Evolutionary conservation across 331 rosid genomes (phyloP).

Genomic region (Quercus phellos): DNA sequence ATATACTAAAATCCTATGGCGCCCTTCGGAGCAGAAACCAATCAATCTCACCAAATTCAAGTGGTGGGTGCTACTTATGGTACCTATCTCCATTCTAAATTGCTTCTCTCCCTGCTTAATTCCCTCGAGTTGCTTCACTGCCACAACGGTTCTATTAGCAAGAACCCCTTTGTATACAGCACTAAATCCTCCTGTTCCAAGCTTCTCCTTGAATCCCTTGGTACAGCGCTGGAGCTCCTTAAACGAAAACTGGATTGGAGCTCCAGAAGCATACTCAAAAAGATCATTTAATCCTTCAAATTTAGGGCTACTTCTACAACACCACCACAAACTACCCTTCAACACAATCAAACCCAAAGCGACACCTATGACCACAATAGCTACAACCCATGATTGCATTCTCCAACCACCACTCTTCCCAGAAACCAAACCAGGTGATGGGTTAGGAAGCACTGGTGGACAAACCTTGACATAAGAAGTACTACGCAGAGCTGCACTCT

Average conservation of each 20-base stretch:
- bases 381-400: slow-evolving; percentile 58
- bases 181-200: slow-evolving; percentile 37
- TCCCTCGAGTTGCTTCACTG: slow-evolving; percentile 35
- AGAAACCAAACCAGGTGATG: slow-evolving; percentile 17
- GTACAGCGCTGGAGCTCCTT: slow-evolving; percentile 72
- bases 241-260: slow-evolving; percentile 70
- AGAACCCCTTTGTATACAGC: slow-evolving; percentile 34
- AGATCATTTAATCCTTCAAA: slow-evolving; percentile 62
- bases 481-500: slow-evolving; percentile 53
- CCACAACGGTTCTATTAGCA: slow-evolving; percentile 20
- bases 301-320: slow-evolving; percentile 27
- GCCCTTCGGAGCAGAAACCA: slow-evolving; percentile 37
- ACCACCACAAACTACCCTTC: slow-evolving; percentile 72
- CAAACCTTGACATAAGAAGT: slow-evolving; percentile 78
- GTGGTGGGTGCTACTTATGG: slow-evolving; percentile 33
- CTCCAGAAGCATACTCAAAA: slow-evolving; percentile 95
- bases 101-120: slow-evolving; percentile 29
- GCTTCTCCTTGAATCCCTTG: slow-evolving; percentile 82
- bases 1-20: slow-evolving; percentile 27
- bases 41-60: slow-evolving; percentile 30
- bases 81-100: slow-evolving; percentile 25
- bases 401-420: slow-evolving; percentile 20
- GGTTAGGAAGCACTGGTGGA: slow-evolving; percentile 44
- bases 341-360: slow-evolving; percentile 44
- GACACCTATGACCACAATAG: slow-evolving; percentile 44